Evolutionary conservation across 768 basidiomycete genomes (phyloP).

Genomic region (Leccinum boreale): DNA sequence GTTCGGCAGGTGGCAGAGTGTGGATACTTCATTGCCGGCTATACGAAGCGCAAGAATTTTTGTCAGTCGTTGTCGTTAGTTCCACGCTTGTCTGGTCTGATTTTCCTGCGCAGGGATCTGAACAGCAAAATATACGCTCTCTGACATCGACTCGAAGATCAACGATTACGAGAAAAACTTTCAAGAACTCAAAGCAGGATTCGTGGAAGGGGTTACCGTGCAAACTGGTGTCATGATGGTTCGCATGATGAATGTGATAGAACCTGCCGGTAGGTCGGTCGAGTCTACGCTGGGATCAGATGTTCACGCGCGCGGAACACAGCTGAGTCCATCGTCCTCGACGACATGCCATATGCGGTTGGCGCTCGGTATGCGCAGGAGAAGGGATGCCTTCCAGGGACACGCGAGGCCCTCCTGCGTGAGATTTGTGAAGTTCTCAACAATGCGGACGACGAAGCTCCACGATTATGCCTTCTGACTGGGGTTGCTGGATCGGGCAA

Average conservation of each 20-base stretch:
- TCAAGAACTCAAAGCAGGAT: background rate
- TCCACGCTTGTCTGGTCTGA: too few species aligned
- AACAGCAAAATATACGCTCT: background rate
- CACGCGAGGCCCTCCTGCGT: background rate
- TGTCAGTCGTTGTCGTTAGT: too few species aligned
- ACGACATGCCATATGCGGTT: too few species aligned
- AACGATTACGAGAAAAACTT: too few species aligned
- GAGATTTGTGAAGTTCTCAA: background rate
- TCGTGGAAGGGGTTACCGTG: background rate
- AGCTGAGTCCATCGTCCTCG: too few species aligned
- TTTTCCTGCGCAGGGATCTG: background rate
- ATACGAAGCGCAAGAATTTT: too few species aligned
- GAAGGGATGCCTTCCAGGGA: background rate
- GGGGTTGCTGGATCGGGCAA: too few species aligned
- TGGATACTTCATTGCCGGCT: too few species aligned
- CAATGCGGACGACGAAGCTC: too few species aligned
- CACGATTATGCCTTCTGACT: too few species aligned
- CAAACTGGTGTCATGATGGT: background rate
- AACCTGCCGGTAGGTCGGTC: background rate
- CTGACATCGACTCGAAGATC: background rate
- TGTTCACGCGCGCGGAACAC: background rate
- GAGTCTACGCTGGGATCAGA: background rate
- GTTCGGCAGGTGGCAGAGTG: too few species aligned
- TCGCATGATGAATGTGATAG: background rate
- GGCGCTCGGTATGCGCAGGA: background rate